Evolutionary conservation across 2,329 filamentous ascomycete species (phyloP).

Genomic region (Monascus ruber): DNA sequence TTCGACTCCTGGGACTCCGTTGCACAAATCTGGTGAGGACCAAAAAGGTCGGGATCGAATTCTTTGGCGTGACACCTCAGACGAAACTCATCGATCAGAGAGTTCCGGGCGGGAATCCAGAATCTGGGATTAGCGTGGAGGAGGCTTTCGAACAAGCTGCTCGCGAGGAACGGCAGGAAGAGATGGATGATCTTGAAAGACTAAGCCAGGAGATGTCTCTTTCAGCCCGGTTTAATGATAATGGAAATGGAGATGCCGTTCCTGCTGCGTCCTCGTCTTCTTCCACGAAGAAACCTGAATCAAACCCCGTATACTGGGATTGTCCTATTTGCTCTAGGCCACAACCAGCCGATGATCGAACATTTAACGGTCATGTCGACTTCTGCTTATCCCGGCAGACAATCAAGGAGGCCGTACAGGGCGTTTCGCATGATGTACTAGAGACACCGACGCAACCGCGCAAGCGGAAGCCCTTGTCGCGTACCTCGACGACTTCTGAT

Average conservation of each 20-base stretch:
- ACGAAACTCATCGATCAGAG: constrained; percentile 1
- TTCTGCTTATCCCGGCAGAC: constrained; percentile 75
- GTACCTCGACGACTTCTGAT: constrained; percentile 9
- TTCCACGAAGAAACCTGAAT: constrained; percentile 2
- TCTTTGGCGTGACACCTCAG: constrained; percentile 51
- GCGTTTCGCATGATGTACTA: constrained; percentile 18
- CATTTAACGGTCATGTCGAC: constrained; percentile 88
- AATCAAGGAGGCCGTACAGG: constrained; percentile 70
- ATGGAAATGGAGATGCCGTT: constrained; percentile 16
- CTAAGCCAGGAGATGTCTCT: constrained; percentile 45
- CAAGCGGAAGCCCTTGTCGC: constrained; percentile 26
- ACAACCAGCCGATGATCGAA: constrained; percentile 60
- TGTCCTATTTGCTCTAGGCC: constrained; percentile 80
- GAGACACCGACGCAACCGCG: constrained; percentile 6
- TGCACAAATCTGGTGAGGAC: constrained; percentile 80
- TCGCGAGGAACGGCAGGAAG: constrained; percentile 47
- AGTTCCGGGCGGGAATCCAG: constrained; percentile 16
- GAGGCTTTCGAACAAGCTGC: constrained; percentile 54
- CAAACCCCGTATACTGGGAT: constrained; percentile 53
- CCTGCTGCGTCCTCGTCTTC: neutral
- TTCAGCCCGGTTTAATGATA: constrained; percentile 1
- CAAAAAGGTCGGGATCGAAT: constrained; percentile 68
- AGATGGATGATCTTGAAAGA: constrained; percentile 50
- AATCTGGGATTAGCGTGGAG: constrained; percentile 60
- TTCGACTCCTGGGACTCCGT: constrained; percentile 78